Conservation (phyloP, 371 early-diverging fungal species). For the Haplosporangium sp. region DNA sequence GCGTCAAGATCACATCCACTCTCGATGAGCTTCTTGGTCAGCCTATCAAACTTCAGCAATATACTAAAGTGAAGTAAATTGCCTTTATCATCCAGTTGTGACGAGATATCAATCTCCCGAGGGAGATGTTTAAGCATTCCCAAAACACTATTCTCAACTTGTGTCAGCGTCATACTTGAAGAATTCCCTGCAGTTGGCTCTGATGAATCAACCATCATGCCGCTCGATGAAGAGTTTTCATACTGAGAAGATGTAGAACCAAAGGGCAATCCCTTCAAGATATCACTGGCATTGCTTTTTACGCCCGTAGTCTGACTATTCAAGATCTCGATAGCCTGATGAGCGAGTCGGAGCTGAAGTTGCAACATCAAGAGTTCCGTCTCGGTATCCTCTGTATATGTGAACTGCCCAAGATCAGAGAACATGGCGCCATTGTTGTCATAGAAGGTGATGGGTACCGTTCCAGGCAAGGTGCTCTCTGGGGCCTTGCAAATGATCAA, state of each 20-base stretch:
- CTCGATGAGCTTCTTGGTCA: conserved; percentile 30
- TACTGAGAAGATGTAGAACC: background rate
- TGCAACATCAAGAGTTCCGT: conserved; percentile 50
- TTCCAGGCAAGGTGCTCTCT: conserved; percentile 40
- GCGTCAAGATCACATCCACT: conserved; percentile 44
- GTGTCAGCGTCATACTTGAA: conserved; percentile 12
- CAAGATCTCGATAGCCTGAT: conserved; percentile 47
- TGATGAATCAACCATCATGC: conserved; percentile 7
- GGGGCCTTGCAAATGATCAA: conserved; percentile 47
- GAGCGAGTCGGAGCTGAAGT: conserved; percentile 49
- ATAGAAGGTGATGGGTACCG: conserved; percentile 37
- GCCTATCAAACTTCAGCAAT: conserved; percentile 21
- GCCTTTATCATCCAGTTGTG: conserved; percentile 30
- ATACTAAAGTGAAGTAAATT: conserved; percentile 46
- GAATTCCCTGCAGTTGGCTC: background rate
- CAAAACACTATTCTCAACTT: conserved; percentile 34
- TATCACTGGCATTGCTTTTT: conserved; percentile 30
- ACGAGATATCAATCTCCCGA: conserved; percentile 27
- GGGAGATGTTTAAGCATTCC: conserved; percentile 38
- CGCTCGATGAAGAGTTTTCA: background rate
- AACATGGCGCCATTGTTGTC: conserved; percentile 24
- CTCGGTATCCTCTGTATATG: conserved; percentile 50
- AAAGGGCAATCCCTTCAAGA: conserved; percentile 19
- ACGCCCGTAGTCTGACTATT: conserved; percentile 44
- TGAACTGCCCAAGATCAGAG: conserved; percentile 41